These are phyloP conservation scores for Pyrenochaeta sp. DNA, from an alignment of 2,329 filamentous ascomycete genomes.

Conservation along the genomic window DNA sequence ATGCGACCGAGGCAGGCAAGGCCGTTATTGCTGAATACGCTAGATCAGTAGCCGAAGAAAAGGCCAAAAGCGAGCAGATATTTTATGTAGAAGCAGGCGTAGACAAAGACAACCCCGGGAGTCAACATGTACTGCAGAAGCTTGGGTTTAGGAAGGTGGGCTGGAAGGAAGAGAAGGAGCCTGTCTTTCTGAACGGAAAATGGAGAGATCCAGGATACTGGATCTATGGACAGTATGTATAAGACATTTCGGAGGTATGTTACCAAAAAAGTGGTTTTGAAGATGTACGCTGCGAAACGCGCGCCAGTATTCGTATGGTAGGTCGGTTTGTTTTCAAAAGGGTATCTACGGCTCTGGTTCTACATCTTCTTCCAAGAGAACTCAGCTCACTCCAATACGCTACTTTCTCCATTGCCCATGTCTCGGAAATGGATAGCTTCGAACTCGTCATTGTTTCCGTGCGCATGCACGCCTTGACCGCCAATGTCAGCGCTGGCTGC, in stretches of 20 bases:
- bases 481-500: conserved; percentile 57
- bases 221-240: conserved; percentile 33
- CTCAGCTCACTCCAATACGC: conserved; percentile 55
- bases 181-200: conserved; percentile 32
- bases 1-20: conserved; percentile 36
- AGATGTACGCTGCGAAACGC: not conserved
- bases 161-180: conserved; percentile 26
- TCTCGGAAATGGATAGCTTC: conserved; percentile 60
- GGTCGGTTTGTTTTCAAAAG: not conserved
- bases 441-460: conserved; percentile 40
- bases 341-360: not conserved
- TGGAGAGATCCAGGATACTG: conserved; percentile 34
- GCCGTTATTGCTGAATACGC: conserved; percentile 28
- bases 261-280: not conserved
- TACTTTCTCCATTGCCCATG: conserved; percentile 64
- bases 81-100: conserved; percentile 38
- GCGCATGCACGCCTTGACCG: conserved; percentile 37
- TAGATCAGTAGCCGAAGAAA: conserved; percentile 1
- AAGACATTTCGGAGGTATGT: not conserved
- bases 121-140: conserved; percentile 33
- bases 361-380: not conserved
- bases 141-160: conserved; percentile 36
- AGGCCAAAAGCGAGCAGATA: conserved; percentile 6
- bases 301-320: not conserved
- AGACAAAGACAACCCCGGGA: conserved; percentile 29